Conservation (phyloP, 805 yeast genomes). For the Wickerhamomyces ciferrii region DNA sequence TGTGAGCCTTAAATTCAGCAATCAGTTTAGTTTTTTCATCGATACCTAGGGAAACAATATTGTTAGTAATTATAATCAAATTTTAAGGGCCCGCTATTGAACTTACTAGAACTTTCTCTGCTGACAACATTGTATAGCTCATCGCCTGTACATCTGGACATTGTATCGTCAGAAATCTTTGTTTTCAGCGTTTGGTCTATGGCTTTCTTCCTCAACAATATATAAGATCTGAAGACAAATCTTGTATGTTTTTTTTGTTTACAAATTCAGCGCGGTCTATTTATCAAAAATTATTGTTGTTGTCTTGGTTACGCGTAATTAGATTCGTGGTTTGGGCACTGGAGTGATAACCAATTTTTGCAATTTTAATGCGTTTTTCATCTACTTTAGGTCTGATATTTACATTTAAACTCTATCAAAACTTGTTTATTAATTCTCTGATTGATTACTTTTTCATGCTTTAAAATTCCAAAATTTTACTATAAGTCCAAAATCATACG, state of each 20-base stretch:
- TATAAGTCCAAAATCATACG: constrained; percentile 36
- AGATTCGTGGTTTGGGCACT: background rate
- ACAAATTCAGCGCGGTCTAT: background rate
- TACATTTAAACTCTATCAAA: too few species aligned
- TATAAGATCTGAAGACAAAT: background rate
- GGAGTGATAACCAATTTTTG: too few species aligned
- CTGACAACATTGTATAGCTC: background rate
- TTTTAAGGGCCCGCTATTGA: background rate
- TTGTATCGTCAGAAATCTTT: too few species aligned
- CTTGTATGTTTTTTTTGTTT: background rate
- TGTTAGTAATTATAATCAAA: background rate
- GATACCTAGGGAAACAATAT: constrained; percentile 6
- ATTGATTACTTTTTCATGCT: background rate
- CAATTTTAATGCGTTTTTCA: too few species aligned
- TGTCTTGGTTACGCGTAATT: background rate
- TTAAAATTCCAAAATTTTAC: constrained; percentile 20
- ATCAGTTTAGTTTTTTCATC: constrained; percentile 14
- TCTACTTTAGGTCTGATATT: too few species aligned
- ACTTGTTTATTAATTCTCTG: too few species aligned
- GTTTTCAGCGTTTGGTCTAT: too few species aligned
- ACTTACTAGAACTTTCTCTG: background rate
- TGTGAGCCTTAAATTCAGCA: constrained; percentile 41
- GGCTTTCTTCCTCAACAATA: too few species aligned
- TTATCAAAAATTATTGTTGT: background rate
- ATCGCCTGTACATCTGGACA: background rate